phyloP scores from a whole-genome alignment of 2,329 filamentous ascomycete species.

The Chaetomiaceae sp. region DNA sequence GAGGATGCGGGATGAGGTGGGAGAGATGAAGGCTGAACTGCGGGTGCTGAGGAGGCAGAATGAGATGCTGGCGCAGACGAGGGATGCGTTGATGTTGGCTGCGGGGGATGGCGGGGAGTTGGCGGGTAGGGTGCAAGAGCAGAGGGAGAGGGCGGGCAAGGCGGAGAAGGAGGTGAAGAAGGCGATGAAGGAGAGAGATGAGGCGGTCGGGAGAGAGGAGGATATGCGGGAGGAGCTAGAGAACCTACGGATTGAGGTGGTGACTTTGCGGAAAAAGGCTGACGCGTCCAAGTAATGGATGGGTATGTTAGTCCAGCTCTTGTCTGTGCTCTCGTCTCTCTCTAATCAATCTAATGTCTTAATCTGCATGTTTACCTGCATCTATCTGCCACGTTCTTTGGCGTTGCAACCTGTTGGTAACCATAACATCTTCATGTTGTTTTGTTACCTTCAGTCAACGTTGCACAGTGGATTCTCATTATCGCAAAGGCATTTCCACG shows the following conservation, averaged over 20 bases:
- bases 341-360: too few relatives aligned
- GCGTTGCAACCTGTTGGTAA: too few relatives aligned
- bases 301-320: too few relatives aligned
- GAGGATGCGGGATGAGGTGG: slow-evolving; percentile 1
- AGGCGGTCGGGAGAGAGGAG: not conserved
- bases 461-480: too few relatives aligned
- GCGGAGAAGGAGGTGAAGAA: slow-evolving; percentile 2
- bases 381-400: too few relatives aligned
- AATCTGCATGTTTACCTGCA: too few relatives aligned
- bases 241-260: slow-evolving; percentile 15
- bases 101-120: slow-evolving; percentile 14
- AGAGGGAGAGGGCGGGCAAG: slow-evolving; percentile 6
- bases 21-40: not conserved
- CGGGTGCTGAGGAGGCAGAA: slow-evolving; percentile 16
- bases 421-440: too few relatives aligned
- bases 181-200: slow-evolving; percentile 21
- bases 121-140: slow-evolving; percentile 16
- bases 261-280: not conserved
- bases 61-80: slow-evolving; percentile 2
- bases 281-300: too few relatives aligned
- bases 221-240: not conserved
- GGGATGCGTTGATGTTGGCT: slow-evolving; percentile 15
- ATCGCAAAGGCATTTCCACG: too few relatives aligned
- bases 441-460: too few relatives aligned
- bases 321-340: not conserved